Base-by-base conservation (phyloP, 176 grass and related monocot species). In the Oryza glaberrima region DNA sequence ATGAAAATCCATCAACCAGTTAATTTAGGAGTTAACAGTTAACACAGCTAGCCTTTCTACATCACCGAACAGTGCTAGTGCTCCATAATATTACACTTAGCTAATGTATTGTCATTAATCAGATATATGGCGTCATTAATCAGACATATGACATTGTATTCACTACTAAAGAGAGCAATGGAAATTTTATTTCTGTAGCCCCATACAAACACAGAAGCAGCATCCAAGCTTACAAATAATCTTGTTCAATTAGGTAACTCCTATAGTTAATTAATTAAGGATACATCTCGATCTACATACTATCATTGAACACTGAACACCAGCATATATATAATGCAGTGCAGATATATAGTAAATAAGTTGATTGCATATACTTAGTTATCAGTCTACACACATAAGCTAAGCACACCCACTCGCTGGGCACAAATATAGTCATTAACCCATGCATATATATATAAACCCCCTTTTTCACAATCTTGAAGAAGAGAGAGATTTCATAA, bases 361-460 rank as follows among this genome's bases (percentile, higher is more conserved):
- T 58, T 58, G 69, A 19, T 45, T 73, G 7, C 78, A 67, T 41
- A 8, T 41, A 8, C 7, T 41, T 41, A 41, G 32, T 46, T 35
- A 70, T 80, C 76, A 69, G 69, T 49, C 30, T 75, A 79, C 84
- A 73, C 67, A 63, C 77, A 67, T 60, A 44, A 82, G 6, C 54
- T 58, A 28, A 77, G 73, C 17, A 77, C 78, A 82, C 64, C 32
- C 30, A 46, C 36, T 75, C 49, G 64, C 15, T 30, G 26, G 28
- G 4, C 47, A 72, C 47, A 72, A 48, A 78, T 68, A 34, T 36
- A 36, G 66, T 52, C 69, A 85, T 25, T 47, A 78, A 19, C 35
- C 34, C 34, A 88, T 11, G 41, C 9, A 17, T 32, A 38, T 38
- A 38, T 38, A 52, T 5, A 36, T 36, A 36, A 5, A 7, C 44